Base-by-base conservation (phyloP, 305 asterid species). In the Fraxinus sp. region DNA sequence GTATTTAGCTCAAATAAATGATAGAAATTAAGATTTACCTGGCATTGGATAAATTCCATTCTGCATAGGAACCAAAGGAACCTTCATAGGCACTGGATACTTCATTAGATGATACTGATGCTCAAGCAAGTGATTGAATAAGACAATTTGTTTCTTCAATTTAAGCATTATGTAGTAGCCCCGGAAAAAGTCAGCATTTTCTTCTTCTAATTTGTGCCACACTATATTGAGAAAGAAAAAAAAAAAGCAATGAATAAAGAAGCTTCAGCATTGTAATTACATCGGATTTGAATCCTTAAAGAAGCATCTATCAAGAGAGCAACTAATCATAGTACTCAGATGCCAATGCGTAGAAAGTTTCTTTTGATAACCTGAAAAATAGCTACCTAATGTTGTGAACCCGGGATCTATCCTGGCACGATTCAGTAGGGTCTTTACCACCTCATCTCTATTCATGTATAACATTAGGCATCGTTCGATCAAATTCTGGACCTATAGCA, bases 331-430 rank as follows among this genome's bases (percentile, higher is more conserved):
- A 36, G 57, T 46, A 46, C 57, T 3, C 35, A 5, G 4, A 43
- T 7, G 5, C 30, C 18, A 6, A 35, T n/a, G 20, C 7, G 43
- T 49, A 75, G 37, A 16, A 43, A 33, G 33, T 32, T 66, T 82
- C 33, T 35, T 20, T 62, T 57, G 71, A 66, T 16, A 14, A 46
- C 77, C 30, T 52, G 59, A 85, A 78, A 55, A 72, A 64, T 73
- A 82, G 87, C 35, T 88, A 96, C 99, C 99, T 84, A 96, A 87
- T 35, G 97, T 90, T 57, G 98, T 94, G 92, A 94, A 96, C 35
- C 98, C 98, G n/a, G 98, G 97, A 91, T 95, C 98, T 80, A 96
- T 94, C 89, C 97, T 92, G 81, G 99, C 99, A 52, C 98, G 97
- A 86, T 90, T 93, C 72, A 94, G 87, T 76, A 96, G 92, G 74